phyloP scores from a whole-genome alignment of 2,329 filamentous ascomycete species.

The Calonectria naviculata region DNA sequence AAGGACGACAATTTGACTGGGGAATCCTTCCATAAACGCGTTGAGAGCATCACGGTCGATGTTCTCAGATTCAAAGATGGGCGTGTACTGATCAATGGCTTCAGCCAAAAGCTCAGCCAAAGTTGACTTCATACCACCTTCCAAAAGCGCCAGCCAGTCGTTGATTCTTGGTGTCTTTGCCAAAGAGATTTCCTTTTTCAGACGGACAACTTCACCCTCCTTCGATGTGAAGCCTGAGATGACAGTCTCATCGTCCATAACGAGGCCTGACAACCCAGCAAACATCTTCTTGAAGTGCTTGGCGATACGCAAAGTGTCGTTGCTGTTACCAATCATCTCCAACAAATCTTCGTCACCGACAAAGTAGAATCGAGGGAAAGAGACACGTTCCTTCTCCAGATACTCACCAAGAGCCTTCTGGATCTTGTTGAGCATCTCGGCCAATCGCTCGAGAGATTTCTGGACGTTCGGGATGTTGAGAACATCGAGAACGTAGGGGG shows the following conservation, averaged over 20 bases:
- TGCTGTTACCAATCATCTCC: slow-evolving; percentile 99
- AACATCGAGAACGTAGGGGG: slow-evolving; percentile 94
- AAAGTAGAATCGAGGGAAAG: slow-evolving; percentile 99
- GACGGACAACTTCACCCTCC: slow-evolving; percentile 87
- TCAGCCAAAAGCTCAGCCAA: slow-evolving; percentile 91
- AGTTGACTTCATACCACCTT: slow-evolving; percentile 93
- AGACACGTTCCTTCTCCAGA: slow-evolving; percentile 95
- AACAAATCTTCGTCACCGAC: slow-evolving; percentile 98
- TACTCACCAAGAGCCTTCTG: slow-evolving; percentile 99
- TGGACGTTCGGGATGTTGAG: slow-evolving; percentile 96
- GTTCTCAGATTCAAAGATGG: slow-evolving; percentile 77
- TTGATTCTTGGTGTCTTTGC: slow-evolving; percentile 97
- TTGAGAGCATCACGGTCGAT: slow-evolving; percentile 79
- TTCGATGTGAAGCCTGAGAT: slow-evolving; percentile 96
- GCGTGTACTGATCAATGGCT: slow-evolving; percentile 83
- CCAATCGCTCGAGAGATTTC: slow-evolving; percentile 93
- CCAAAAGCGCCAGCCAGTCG: slow-evolving; percentile 95
- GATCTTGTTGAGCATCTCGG: slow-evolving; percentile 98
- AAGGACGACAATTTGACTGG: slow-evolving; percentile 94
- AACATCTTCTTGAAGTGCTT: slow-evolving; percentile 99
- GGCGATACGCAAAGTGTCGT: slow-evolving; percentile 93
- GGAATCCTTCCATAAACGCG: slow-evolving; percentile 85
- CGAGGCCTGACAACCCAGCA: slow-evolving; percentile 89
- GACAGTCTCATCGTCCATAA: slow-evolving; percentile 89
- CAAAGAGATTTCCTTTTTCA: slow-evolving; percentile 93